phyloP scores from a whole-genome alignment of 139 green algal species.

The Spirogloea muscicola region DNA sequence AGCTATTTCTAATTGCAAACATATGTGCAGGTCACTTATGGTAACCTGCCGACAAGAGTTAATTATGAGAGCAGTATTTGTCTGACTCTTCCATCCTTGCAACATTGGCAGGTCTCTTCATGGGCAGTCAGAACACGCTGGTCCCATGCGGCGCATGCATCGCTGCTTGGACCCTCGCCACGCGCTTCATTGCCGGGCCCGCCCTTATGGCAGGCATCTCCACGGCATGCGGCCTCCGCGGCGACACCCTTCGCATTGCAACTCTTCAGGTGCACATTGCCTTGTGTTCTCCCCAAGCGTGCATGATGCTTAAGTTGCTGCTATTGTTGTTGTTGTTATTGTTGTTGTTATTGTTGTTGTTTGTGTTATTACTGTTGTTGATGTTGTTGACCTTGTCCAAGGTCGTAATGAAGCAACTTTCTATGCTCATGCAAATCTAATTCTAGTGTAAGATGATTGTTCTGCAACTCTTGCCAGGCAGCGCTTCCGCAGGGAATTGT shows the following conservation, averaged over 20 bases:
- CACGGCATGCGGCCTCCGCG: neutral
- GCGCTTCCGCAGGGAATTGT: slow-evolving; percentile 15
- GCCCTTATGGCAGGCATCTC: slow-evolving; percentile 3
- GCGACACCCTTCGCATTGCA: slow-evolving; percentile 6
- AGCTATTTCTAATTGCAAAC: neutral
- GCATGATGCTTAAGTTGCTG: neutral
- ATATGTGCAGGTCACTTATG: slow-evolving; percentile 1
- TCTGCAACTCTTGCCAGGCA: neutral
- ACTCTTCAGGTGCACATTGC: slow-evolving; percentile 12
- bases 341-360: neutral
- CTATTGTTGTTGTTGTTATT: neutral
- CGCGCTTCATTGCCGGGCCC: slow-evolving; percentile 1
- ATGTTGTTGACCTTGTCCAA: neutral
- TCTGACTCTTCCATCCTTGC: neutral
- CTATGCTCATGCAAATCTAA: neutral
- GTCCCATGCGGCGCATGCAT: slow-evolving; percentile 13
- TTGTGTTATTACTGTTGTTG: neutral
- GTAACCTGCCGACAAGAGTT: neutral
- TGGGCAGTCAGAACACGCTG: slow-evolving; percentile 3
- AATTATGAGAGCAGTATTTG: neutral
- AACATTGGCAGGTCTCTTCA: slow-evolving; percentile 9
- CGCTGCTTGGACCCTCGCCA: neutral
- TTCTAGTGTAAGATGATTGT: slow-evolving; percentile 1
- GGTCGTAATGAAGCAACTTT: neutral
- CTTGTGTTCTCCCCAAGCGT: neutral